Conservation (phyloP, 495 filamentous ascomycete species). For the Hypoxylon lienhwacheense region DNA sequence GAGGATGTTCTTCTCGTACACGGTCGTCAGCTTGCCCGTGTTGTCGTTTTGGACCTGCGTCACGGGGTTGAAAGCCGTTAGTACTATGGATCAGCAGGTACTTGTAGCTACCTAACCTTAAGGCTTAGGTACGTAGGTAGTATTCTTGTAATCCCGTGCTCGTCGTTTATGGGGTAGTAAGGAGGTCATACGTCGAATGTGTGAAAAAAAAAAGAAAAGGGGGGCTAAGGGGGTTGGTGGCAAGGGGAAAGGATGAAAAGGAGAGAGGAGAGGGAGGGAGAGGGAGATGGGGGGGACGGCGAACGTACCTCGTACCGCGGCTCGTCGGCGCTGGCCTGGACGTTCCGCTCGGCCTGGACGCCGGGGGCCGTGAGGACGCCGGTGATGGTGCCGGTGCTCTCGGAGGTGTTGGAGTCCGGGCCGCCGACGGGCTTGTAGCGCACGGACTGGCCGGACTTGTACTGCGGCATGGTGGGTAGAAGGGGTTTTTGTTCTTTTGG, state of each 20-base stretch:
- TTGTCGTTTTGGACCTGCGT: constrained; percentile 47
- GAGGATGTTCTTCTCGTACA: constrained; percentile 49
- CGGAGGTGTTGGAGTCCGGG: constrained; percentile 44
- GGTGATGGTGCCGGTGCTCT: constrained; percentile 45
- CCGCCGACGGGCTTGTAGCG: constrained; percentile 50
- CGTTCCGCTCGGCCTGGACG: constrained; percentile 45
- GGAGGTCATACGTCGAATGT: neutral
- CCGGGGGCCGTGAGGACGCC: constrained; percentile 46
- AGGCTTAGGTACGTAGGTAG: too few relatives aligned
- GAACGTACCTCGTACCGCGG: constrained; percentile 48
- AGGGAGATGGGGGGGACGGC: too few relatives aligned
- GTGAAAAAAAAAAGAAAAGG: too few relatives aligned
- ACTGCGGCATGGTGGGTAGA: constrained; percentile 24
- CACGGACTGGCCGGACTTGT: constrained; percentile 39
- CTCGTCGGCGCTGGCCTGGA: constrained; percentile 42
- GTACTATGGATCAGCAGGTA: too few relatives aligned
- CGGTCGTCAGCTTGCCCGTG: constrained; percentile 45
- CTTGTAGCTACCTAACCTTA: too few relatives aligned
- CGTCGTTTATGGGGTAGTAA: too few relatives aligned
- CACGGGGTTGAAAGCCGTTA: too few relatives aligned
- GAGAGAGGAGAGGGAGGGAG: too few relatives aligned
- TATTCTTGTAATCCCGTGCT: too few relatives aligned
- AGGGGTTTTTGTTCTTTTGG: too few relatives aligned
- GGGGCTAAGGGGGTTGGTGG: too few relatives aligned
- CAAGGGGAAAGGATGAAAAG: neutral